phyloP scores from a whole-genome alignment of 345 rosid species.

The Salix caprea region DNA sequence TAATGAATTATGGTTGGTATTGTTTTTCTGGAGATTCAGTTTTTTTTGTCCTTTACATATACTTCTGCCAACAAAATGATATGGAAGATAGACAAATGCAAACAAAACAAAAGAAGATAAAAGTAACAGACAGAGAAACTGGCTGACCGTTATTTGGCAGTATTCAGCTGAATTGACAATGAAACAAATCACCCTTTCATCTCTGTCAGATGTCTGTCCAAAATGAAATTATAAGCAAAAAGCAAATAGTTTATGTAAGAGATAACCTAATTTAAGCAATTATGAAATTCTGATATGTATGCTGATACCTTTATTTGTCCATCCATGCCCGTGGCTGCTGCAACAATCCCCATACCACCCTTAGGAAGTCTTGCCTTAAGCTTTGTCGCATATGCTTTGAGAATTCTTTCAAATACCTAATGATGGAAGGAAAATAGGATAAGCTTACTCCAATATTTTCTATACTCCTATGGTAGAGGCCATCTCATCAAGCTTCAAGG shows the following conservation, averaged over 20 bases:
- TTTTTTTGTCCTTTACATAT: no score
- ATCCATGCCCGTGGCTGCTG: conserved; percentile 98
- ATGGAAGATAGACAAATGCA: not conserved
- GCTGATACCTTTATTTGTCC: conserved; percentile 80
- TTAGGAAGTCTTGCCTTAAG: conserved; percentile 83
- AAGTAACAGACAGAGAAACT: conserved; percentile 5
- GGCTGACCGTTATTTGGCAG: conserved; percentile 84
- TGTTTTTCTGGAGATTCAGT: no score
- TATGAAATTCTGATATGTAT: not conserved
- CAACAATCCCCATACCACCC: conserved; percentile 93
- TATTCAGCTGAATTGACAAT: conserved; percentile 96
- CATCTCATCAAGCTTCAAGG: conserved; percentile 3
- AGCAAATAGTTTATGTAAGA: not conserved
- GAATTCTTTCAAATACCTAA: conserved; percentile 90
- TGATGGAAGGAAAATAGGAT: conserved; percentile 1
- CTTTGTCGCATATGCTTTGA: conserved; percentile 87
- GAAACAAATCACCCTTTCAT: conserved; percentile 87
- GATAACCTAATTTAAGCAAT: not conserved
- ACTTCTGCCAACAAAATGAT: no score
- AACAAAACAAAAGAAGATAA: conserved; percentile 4
- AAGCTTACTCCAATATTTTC: not conserved
- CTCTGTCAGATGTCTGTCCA: conserved; percentile 84
- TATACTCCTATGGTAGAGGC: not conserved
- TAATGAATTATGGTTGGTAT: no score
- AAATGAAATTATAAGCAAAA: conserved; percentile 13